Conservation (phyloP, 2,329 filamentous ascomycete genomes). For the Plectosphaerella cucumerina region DNA sequence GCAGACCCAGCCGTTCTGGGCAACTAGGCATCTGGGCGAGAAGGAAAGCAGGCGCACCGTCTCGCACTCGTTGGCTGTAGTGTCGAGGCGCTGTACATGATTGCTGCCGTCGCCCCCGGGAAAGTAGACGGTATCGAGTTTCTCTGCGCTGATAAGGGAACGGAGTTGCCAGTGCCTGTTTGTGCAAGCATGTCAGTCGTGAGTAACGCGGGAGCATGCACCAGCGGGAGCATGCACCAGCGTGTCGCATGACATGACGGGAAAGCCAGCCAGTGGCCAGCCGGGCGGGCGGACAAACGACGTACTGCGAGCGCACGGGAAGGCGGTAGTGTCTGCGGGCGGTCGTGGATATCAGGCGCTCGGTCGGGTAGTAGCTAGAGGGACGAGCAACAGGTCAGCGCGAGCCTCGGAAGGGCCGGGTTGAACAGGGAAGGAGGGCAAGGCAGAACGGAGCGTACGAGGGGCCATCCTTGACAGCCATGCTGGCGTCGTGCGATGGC, state of each 20-base stretch:
- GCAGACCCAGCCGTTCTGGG: constrained; percentile 82
- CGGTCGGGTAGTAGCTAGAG: constrained; percentile 59
- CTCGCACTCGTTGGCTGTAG: constrained; percentile 65
- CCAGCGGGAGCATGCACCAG: neutral
- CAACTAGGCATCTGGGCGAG: constrained; percentile 80
- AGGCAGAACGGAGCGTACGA: constrained; percentile 5
- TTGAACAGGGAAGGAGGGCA: neutral
- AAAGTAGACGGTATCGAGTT: constrained; percentile 77
- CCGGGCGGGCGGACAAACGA: constrained; percentile 10
- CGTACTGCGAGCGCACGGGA: constrained; percentile 61
- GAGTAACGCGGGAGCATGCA: neutral
- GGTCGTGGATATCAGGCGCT: constrained; percentile 56
- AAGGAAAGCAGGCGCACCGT: constrained; percentile 68
- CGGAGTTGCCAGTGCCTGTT: constrained; percentile 81
- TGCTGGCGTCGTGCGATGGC: constrained; percentile 25
- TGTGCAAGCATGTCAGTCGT: constrained; percentile 3
- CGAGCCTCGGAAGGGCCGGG: neutral
- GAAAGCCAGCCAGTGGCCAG: too few relatives aligned
- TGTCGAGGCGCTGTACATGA: constrained; percentile 64
- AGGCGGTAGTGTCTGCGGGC: constrained; percentile 65
- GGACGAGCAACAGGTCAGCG: constrained; percentile 2
- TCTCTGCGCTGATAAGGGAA: constrained; percentile 80
- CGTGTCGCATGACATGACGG: too few relatives aligned
- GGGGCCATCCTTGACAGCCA: constrained; percentile 43
- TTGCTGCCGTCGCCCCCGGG: constrained; percentile 67